phyloP scores from a whole-genome alignment of 2,329 filamentous ascomycete genomes.

The Penicillium sclerotiorum region DNA sequence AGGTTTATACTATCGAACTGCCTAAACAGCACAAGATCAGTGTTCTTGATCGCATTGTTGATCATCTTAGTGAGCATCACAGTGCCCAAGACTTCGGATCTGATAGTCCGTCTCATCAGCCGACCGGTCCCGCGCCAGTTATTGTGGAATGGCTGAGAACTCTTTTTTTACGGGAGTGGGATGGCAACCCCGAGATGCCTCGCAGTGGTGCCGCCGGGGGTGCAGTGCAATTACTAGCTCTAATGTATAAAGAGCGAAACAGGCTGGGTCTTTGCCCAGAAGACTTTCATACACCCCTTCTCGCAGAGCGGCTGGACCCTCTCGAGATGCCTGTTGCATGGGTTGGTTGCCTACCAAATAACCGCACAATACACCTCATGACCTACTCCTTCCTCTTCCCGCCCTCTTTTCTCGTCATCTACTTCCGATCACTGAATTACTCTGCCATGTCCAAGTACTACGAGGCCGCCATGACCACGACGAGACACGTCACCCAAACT shows the following conservation, averaged over 20 bases:
- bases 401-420: constrained; percentile 71
- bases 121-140: constrained; percentile 34
- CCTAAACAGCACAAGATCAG: constrained; percentile 32
- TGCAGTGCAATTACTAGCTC: constrained; percentile 71
- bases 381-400: constrained; percentile 81
- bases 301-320: constrained; percentile 74
- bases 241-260: constrained; percentile 72
- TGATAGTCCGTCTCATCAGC: constrained; percentile 12
- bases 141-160: constrained; percentile 57
- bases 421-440: constrained; percentile 88
- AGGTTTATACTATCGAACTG: constrained; percentile 30
- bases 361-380: constrained; percentile 71
- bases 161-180: constrained; percentile 78
- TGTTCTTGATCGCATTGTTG: constrained; percentile 40
- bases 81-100: constrained; percentile 13
- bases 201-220: constrained; percentile 74
- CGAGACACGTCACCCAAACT: constrained; percentile 50
- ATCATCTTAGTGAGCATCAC: constrained; percentile 37
- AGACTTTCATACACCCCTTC: constrained; percentile 74
- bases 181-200: constrained; percentile 70
- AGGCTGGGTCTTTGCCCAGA: constrained; percentile 67
- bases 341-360: constrained; percentile 63
- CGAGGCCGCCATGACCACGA: constrained; percentile 63
- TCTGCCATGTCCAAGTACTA: constrained; percentile 80
- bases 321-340: constrained; percentile 74